Evolutionary conservation across 768 basidiomycete species (phyloP), one percentile per base, ranked within the genome.

Genomic region (Mycena olivaceomarginata): DNA sequence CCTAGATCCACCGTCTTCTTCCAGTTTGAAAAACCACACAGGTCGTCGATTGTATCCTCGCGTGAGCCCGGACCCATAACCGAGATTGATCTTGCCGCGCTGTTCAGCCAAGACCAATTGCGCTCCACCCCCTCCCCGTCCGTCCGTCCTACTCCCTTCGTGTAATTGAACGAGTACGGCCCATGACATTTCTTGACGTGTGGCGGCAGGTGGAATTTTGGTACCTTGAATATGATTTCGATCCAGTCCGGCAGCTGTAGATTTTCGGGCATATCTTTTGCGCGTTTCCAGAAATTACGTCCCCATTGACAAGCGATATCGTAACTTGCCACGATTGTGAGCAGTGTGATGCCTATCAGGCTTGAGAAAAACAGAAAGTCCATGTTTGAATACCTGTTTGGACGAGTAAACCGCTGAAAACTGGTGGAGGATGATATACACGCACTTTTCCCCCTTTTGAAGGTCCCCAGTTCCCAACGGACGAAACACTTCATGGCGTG

Each of bases 51-150:
- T 0, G 81, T 82, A 31, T 85, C 82, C 12, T 74, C 70, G 0
- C 80, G 79, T 6, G 69, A 48, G 10, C 82, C 82, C 3, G 79
- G 81, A 0, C 76, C 78, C 81, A 83, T 83, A 46, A 77, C 68
- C 2, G 73, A 76, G 2, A 77, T 63, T 13, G 68, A 79, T 5
- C 71, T 51, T 11, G 79, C 81, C 4, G 67, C 67, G 16, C 64
- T 53, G 53, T 81, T 83, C 10, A 81, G 67, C 72, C 70, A 75
- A 0, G 84, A 74, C 88, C 88, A 89, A 4, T 79, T 80, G 0
- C 81, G 65, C 64, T 89, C 87, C 0, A 84, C 80, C 0, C 78
- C 85, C 64, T 89, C 86, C 0, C 87, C 84, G 76, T 86, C 85
- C 9, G 81, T 84, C 1, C 83, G 77, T 9, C 84, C 84, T 31